Conservation (phyloP, 257 asterid species). For the Euphrasia confusa region DNA sequence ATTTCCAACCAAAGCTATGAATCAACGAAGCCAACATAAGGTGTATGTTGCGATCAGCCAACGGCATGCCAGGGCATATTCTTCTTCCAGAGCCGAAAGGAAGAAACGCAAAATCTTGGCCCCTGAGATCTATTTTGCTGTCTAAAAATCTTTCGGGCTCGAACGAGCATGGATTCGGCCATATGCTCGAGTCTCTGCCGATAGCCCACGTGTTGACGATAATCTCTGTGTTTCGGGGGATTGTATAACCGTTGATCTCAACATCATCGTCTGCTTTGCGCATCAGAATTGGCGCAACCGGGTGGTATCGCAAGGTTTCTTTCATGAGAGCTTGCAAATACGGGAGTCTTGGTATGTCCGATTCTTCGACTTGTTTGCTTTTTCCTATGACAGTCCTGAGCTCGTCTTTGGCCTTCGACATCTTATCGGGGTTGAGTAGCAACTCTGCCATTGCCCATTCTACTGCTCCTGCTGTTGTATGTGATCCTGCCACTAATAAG, state of each 20-base stretch:
- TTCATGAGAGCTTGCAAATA: neutral
- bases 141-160: neutral
- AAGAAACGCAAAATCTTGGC: neutral
- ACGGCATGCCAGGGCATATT: conserved; percentile 1
- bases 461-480: conserved; percentile 27
- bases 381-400: neutral
- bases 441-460: conserved; percentile 39
- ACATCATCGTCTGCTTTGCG: neutral
- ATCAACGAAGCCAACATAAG: neutral
- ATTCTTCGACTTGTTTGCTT: neutral
- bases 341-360: neutral
- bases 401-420: neutral
- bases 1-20: neutral
- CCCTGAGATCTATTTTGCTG: neutral
- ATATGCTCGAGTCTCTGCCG: neutral
- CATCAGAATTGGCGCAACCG: neutral
- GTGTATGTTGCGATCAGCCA: neutral
- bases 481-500: conserved; percentile 16
- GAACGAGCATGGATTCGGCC: neutral
- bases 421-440: neutral
- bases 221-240: neutral
- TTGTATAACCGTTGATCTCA: neutral
- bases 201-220: neutral
- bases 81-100: conserved; percentile 9
- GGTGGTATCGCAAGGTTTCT: neutral